Conservation (phyloP, 345 rosid species). For the Citropsis articulata region DNA sequence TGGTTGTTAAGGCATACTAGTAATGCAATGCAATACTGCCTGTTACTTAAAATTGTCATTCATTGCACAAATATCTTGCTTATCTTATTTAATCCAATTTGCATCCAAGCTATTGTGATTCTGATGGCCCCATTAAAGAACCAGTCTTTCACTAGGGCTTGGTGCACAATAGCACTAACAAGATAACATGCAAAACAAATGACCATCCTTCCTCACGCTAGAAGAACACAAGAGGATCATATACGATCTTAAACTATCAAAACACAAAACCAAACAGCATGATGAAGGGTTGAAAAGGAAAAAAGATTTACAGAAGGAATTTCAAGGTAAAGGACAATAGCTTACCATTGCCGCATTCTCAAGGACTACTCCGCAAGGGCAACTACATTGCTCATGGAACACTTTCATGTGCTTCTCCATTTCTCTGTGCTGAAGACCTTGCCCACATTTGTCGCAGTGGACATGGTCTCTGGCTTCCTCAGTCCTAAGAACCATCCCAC, state of each 20-base stretch:
- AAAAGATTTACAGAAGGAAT: not conserved
- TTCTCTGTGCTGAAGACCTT: constrained; percentile 72
- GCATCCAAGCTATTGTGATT: not conserved
- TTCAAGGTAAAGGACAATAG: not conserved
- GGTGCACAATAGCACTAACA: not conserved
- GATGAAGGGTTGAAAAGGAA: not conserved
- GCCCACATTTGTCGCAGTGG: constrained; percentile 87
- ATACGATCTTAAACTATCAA: not conserved
- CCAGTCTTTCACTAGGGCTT: not conserved
- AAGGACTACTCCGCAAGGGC: constrained; percentile 77
- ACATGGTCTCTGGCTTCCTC: constrained; percentile 74
- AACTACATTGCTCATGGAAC: constrained; percentile 76
- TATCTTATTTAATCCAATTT: not conserved
- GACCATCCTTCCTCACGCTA: not conserved
- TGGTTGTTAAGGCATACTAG: not conserved
- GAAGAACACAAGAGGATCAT: not conserved
- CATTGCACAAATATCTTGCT: too few species aligned
- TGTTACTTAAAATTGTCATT: not conserved
- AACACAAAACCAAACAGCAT: not conserved
- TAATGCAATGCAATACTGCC: not conserved
- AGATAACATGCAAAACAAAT: not conserved
- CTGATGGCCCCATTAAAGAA: not conserved
- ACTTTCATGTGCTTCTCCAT: constrained; percentile 92
- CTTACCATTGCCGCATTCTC: constrained; percentile 91
- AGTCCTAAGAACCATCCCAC: constrained; percentile 72